Evolutionary conservation across 257 asterid species (phyloP), one percentile per base, ranked within the genome.

Genomic region (Nicotiana obtusifolia): DNA sequence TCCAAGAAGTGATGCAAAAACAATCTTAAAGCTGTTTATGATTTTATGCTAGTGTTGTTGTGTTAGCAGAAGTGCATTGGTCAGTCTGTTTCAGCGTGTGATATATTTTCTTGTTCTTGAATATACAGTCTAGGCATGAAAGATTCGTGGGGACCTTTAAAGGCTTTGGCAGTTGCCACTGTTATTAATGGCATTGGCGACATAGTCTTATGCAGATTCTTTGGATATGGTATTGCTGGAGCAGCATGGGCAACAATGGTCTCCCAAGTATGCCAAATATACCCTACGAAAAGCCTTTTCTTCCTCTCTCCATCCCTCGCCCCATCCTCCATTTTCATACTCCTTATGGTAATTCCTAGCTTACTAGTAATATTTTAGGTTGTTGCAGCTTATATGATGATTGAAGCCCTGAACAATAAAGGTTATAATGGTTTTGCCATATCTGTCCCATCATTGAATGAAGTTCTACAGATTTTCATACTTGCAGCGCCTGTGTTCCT

Each of bases 211-310:
- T 94, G 98, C 87, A 91, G 94, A 92, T 88, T 86, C 87, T 86
- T 94, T 59, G 91, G 89, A 56, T 95, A 88, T 86, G 99, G 99
- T 80, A 95, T 95, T 86, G 99, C 98, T 81, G 98, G 98, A 88
- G 99, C 99, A 64, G 99, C 99, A 85, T 95, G 99, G 99, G 99
- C 99, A 80, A 95, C 99, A 79, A 91, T 94, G 97, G 97, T 83
- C 65, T 94, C 99, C 67, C 98, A 95, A 91, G 99, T 95, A 82
- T 44, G 89, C 77, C 41, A 49, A 16, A 75, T 22, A 52, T 57
- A 26, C 28, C 15, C 44, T 22, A 61, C 19, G 19, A 14, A 52
- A 52, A 52, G 44, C 44, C 41, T 75, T 49, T 31, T 73, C 64
- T 82, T 47, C 62, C 62, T 49, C 57, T 52, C 57, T 52, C 57